Percentiles rank a stretch among this genome's conserved stretches.
Evolutionary conservation across 257 asterid species (phyloP).

Genomic region (Fraxinus anomala): DNA sequence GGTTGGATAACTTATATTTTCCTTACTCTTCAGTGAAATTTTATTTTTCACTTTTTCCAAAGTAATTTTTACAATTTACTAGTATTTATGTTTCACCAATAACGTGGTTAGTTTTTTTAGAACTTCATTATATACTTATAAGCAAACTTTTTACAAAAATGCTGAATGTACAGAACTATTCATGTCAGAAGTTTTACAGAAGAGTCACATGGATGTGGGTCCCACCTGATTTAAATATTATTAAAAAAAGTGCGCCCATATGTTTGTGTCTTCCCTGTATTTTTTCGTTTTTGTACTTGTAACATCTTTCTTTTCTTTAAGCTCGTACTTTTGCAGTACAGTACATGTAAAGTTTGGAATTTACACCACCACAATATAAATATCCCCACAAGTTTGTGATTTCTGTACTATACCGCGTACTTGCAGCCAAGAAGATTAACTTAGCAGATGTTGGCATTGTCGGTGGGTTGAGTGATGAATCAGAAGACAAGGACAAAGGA

Average conservation of each 20-base stretch:
- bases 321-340: neutral
- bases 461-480: conserved; percentile 63
- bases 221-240: no score
- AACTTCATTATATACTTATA: neutral
- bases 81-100: neutral
- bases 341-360: neutral
- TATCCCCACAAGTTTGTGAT: neutral
- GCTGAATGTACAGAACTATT: no score
- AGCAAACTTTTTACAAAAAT: neutral
- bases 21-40: no score
- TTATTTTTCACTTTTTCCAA: no score
- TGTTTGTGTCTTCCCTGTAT: no score
- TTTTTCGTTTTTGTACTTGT: no score
- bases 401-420: conserved; percentile 21
- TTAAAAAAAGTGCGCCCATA: no score
- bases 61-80: neutral
- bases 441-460: conserved; percentile 80
- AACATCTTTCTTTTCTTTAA: no score
- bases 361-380: neutral
- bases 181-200: no score
- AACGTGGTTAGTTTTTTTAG: neutral
- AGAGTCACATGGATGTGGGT: no score
- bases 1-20: neutral
- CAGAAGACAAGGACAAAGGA: conserved; percentile 66
- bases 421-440: conserved; percentile 82